phyloP scores from a whole-genome alignment of 2,329 filamentous ascomycete species.

The Ilyonectria destructans region DNA sequence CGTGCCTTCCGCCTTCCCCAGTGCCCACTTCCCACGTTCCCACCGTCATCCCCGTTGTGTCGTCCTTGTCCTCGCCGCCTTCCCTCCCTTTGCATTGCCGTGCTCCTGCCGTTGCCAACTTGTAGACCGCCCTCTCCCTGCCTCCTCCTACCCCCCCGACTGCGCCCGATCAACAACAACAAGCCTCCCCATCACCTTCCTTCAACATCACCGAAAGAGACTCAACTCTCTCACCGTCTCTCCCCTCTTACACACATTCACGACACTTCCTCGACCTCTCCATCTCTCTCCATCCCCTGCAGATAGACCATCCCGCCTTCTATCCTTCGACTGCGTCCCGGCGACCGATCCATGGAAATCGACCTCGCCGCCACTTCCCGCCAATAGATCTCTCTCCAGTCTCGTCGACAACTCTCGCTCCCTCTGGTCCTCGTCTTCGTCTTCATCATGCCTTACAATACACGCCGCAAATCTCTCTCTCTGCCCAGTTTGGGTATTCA shows the following conservation, averaged over 20 bases:
- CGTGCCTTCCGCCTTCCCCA: conserved; percentile 33
- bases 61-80: conserved; percentile 34
- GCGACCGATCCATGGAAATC: conserved; percentile 39
- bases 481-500: conserved; percentile 94
- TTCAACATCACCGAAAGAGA: conserved; percentile 26
- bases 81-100: conserved; percentile 37
- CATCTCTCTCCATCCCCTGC: conserved; percentile 29
- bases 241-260: conserved; percentile 30
- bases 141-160: conserved; percentile 42
- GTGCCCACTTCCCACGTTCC: conserved; percentile 44
- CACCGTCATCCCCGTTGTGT: conserved; percentile 28
- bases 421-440: conserved; percentile 26
- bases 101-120: conserved; percentile 44
- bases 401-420: conserved; percentile 11
- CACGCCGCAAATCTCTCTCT: conserved; percentile 94
- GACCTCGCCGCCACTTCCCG: conserved; percentile 31
- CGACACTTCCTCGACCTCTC: conserved; percentile 28
- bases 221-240: conserved; percentile 33
- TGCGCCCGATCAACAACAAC: conserved; percentile 46
- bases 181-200: conserved; percentile 39
- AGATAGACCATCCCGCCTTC: conserved; percentile 40
- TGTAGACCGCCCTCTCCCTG: conserved; percentile 48
- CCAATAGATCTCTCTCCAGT: conserved; percentile 35
- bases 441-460: conserved; percentile 89
- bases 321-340: conserved; percentile 40